Conservation (phyloP, 768 basidiomycete genomes). For the Psilocybe tampanensis region DNA sequence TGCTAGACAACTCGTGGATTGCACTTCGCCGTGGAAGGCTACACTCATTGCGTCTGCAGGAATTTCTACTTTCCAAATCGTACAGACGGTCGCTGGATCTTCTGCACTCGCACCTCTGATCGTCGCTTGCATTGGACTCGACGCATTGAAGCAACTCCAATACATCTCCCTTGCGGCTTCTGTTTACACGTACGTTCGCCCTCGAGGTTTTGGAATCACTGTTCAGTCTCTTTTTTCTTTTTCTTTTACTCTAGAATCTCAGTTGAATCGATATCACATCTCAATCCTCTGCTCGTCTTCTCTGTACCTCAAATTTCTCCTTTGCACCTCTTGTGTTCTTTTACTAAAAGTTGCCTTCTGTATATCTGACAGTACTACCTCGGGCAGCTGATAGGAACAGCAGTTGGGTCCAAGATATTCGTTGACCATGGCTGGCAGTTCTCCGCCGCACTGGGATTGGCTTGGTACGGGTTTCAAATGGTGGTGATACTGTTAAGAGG, state of each 20-base stretch:
- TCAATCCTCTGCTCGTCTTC: not conserved
- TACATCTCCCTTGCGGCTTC: not conserved
- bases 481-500: not conserved
- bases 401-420: not conserved
- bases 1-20: not conserved
- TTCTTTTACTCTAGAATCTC: too few species aligned
- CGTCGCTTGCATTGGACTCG: not conserved
- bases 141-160: not conserved
- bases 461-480: not conserved
- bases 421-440: not conserved
- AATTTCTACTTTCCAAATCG: not conserved
- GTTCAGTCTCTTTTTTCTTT: not conserved
- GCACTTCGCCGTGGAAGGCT: not conserved
- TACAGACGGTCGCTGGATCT: not conserved
- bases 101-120: not conserved
- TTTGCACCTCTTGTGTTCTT: not conserved
- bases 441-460: not conserved
- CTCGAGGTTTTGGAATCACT: too few species aligned
- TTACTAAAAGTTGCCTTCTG: not conserved
- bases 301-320: not conserved
- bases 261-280: not conserved
- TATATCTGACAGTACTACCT: not conserved
- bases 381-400: not conserved
- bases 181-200: not conserved
- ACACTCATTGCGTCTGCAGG: not conserved